Evolutionary conservation across 1,284 basidiomycete species (phyloP).

Genomic region (Sporisorium sorghi): DNA sequence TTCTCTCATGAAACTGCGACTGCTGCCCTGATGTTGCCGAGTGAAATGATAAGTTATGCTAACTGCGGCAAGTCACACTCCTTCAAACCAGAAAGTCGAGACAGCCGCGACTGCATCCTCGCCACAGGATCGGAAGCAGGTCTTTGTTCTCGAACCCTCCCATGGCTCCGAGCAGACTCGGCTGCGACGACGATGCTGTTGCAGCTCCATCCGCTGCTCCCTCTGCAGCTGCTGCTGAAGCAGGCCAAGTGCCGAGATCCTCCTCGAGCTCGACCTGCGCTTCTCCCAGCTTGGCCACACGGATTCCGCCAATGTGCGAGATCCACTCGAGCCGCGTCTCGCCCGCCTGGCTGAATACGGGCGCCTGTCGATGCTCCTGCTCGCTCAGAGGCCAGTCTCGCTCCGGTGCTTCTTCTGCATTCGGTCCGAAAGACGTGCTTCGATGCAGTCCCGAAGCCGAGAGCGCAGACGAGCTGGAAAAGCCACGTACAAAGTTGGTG

Average conservation of each 20-base stretch:
- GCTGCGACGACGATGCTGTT: not conserved
- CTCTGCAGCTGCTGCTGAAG: not conserved
- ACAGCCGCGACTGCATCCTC: conserved; percentile 51
- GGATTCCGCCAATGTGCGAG: conserved; percentile 61
- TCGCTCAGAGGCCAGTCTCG: conserved; percentile 49
- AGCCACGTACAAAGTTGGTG: conserved; percentile 42
- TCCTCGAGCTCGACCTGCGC: conserved; percentile 31
- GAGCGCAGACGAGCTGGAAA: conserved; percentile 36
- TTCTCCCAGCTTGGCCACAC: conserved; percentile 52
- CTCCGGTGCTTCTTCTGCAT: conserved; percentile 7
- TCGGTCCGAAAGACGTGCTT: conserved; percentile 20
- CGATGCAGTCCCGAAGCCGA: conserved; percentile 40
- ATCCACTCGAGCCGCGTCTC: conserved; percentile 65
- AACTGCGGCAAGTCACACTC: not conserved
- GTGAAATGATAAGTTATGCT: not conserved
- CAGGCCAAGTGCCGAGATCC: not conserved
- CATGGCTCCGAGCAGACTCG: conserved; percentile 41
- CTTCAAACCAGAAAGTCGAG: conserved; percentile 49
- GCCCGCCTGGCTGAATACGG: conserved; percentile 52
- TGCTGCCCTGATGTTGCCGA: too few species aligned
- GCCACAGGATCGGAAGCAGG: conserved; percentile 51
- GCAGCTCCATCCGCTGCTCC: conserved; percentile 2
- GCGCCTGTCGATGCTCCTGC: conserved; percentile 44
- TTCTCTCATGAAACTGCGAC: too few species aligned
- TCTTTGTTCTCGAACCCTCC: conserved; percentile 42